Percentiles rank a stretch among this genome's conserved stretches.
Conservation (phyloP, 768 basidiomycete genomes). For the Leucosporidium creatinivorum region DNA sequence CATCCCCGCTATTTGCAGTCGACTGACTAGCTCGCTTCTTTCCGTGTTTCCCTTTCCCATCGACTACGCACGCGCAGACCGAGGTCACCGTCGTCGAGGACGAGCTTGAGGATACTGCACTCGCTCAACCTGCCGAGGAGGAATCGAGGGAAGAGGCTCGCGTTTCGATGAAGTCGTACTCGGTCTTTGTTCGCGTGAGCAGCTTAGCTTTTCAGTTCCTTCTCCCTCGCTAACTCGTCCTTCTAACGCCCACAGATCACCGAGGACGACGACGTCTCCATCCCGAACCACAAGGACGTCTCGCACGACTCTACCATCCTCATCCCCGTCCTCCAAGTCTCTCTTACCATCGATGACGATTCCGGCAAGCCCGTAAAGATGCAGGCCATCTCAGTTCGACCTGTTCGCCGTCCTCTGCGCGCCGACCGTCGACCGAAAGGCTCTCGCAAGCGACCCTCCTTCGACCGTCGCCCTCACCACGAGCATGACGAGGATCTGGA, state of each 20-base stretch:
- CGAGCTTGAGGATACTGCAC: neutral
- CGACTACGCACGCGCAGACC: neutral
- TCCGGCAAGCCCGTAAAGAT: neutral
- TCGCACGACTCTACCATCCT: neutral
- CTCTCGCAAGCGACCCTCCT: neutral
- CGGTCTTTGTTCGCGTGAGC: neutral
- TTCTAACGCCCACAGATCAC: neutral
- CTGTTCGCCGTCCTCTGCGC: neutral
- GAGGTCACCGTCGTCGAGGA: neutral
- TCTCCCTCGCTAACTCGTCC: neutral
- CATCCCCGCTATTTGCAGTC: neutral
- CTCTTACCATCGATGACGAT: neutral
- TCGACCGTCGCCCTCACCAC: neutral
- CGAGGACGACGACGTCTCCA: neutral
- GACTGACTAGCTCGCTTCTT: neutral
- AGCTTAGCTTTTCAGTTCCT: neutral
- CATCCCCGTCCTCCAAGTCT: constrained; percentile 2
- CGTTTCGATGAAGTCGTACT: neutral
- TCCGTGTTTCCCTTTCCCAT: too few species aligned
- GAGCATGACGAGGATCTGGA: too few species aligned
- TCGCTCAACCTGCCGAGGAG: neutral
- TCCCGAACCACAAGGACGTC: neutral
- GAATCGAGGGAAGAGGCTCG: neutral
- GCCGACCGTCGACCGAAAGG: too few species aligned
- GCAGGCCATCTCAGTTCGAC: neutral